A percentile compares a stretch with the other conserved stretches of the same genome.
phyloP scores from a whole-genome alignment of 106 monocot genomes.

The Vanilla planifolia region DNA sequence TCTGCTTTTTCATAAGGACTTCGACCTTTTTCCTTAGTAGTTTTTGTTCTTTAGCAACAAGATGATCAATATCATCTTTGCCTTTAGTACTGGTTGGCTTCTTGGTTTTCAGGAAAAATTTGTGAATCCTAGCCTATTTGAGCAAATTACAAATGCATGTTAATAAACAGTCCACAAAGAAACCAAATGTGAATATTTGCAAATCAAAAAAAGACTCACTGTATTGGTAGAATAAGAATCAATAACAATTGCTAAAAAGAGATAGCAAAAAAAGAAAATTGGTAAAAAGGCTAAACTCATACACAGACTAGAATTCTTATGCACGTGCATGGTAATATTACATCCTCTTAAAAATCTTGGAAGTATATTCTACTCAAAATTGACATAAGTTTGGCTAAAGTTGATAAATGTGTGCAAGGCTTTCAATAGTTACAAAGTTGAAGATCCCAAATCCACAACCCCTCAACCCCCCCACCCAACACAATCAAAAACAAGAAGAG shows the following conservation, averaged over 20 bases:
- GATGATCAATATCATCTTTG: slow-evolving; percentile 25
- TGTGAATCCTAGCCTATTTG: slow-evolving; percentile 63
- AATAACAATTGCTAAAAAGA: not conserved
- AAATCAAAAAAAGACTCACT: not conserved
- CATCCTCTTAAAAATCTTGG: not conserved
- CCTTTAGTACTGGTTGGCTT: slow-evolving; percentile 38
- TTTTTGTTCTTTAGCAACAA: slow-evolving; percentile 45
- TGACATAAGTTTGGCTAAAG: not conserved
- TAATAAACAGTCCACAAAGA: not conserved
- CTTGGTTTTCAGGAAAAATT: slow-evolving; percentile 77
- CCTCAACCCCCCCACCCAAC: too few relatives aligned
- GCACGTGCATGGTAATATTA: too few relatives aligned
- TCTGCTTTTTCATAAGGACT: slow-evolving; percentile 79
- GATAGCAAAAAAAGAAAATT: not conserved
- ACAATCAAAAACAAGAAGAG: too few relatives aligned
- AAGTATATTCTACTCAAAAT: not conserved
- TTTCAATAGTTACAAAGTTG: not conserved
- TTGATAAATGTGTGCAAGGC: not conserved
- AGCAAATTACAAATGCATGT: not conserved
- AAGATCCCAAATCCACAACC: too few relatives aligned
- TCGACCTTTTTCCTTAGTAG: slow-evolving; percentile 73
- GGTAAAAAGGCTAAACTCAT: not conserved
- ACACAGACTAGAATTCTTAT: too few relatives aligned
- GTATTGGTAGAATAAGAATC: too few relatives aligned
- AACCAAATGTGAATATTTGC: not conserved